Base-by-base conservation (phyloP, 768 basidiomycete species). In the Rhodotorula toruloides region DNA sequence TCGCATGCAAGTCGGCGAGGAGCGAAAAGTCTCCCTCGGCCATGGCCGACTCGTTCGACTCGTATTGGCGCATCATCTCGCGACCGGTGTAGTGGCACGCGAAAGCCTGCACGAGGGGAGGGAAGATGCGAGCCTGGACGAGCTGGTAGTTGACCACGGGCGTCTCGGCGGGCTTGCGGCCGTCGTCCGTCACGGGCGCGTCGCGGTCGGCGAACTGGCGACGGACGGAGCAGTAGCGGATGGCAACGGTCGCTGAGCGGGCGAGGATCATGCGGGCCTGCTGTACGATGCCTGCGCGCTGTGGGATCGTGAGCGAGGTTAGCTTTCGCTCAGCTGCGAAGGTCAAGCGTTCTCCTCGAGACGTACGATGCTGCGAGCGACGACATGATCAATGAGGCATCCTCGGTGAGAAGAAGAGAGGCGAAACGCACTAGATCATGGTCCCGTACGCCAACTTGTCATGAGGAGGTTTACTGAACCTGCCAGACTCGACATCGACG, bases 201-300 rank as follows among this genome's bases (percentile, higher is more conserved):
- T 76, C 76, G 14, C 65, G 64, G 63, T 76, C 76, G 32, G 72
- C 71, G 65, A 76, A 76, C 49, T 76, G 76, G 4, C 74, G 34
- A 14, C 76, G 68, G 12, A 76, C 61, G 3, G 73, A 63, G 58
- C 73, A 73, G 68, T 76, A 74, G 48, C 76, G 72, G 48, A 74
- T 68, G 12, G 76, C 74, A 46, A 76, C 61, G 29, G 76, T 76
- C 6, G 73, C 73, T 4, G 72, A 72, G 25, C 74, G 68, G 36
- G 74, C 76, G n/a, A 75, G 62, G 49, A 73, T 71, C 47, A 64
- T 60, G 40, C 71, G 53, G 5, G 76, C 73, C 31, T 68, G 53
- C 44, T 69, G 65, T 9, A 76, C 74, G 27, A 76, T 76, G 61
- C 61, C 65, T n/a, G n/a, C n/a, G n/a, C n/a, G n/a, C n/a, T n/a